Conservation (phyloP, 2,329 filamentous ascomycete species). For the Macrophomina phaseolina region DNA sequence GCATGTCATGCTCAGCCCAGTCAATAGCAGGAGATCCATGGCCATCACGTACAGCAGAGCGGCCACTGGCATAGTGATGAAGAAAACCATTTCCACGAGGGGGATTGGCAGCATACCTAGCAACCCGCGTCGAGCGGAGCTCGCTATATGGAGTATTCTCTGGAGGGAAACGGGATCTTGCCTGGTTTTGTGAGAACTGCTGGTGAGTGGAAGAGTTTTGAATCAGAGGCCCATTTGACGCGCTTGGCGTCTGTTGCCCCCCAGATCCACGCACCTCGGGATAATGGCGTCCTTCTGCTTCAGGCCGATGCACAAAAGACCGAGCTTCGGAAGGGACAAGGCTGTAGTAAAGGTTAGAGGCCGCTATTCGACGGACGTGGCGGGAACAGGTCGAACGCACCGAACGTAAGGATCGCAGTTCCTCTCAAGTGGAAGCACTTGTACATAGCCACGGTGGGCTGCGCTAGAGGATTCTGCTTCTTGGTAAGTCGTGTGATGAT, state of each 20-base stretch:
- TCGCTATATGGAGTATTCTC: background rate
- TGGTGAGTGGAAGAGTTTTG: background rate
- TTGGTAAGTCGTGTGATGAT: background rate
- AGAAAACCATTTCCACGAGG: background rate
- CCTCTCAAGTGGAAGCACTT: background rate
- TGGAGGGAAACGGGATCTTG: background rate
- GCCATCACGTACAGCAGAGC: background rate
- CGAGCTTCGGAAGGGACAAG: background rate
- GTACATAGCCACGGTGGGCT: background rate
- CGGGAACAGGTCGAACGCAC: background rate
- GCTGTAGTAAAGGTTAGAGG: background rate
- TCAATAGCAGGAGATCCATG: constrained; percentile 1
- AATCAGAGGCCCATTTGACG: background rate
- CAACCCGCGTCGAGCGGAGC: background rate
- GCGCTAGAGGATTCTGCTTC: background rate
- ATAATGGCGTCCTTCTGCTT: background rate
- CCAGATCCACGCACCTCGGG: constrained; percentile 3
- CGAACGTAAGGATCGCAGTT: background rate
- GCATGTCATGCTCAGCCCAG: constrained; percentile 15
- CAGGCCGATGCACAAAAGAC: background rate
- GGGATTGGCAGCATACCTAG: constrained; percentile 14
- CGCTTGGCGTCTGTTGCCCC: background rate
- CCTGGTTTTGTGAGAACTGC: background rate
- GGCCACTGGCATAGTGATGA: constrained; percentile 1
- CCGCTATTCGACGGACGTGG: background rate